Evolutionary conservation across 306 rosid genomes (phyloP), one percentile per base, ranked within the genome.

Genomic region (Alnus rubra): DNA sequence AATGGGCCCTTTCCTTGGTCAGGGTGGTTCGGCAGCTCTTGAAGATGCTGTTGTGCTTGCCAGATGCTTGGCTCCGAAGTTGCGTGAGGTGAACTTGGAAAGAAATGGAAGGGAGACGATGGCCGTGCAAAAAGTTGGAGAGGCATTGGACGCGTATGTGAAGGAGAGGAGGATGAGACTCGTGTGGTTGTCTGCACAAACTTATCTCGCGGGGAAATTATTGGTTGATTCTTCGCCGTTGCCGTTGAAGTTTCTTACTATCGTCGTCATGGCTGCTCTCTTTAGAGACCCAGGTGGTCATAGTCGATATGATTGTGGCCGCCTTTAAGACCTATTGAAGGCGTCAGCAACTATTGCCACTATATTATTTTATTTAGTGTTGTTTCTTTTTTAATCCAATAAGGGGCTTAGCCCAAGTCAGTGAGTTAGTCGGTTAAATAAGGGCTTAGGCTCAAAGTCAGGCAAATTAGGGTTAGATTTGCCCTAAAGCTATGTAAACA

Each of bases 1-100:
- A n/a, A 86, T 86, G 56, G 91, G 93, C 2, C 96, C 96, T 15
- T 91, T 91, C 65, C 74, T 86, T 56, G 93, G 88, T 35, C 96
- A 91, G 3, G 92, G 95, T 60, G 91, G 92, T 58, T 84, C 96
- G 0, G 83, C 89, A 0, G 85, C 82, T 16, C 31, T 91, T 9
- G 91, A 91, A 86, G 93, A 91, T 58, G 91, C 91, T 0, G 33
- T 89, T 28, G 90, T 87, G 33, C 83, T 88, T 5, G 91, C 91
- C 1, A 84, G 90, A 51, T 80, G 87, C 74, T 23, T 89, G 31
- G 76, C 91, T 1, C 75, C 73, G 30, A 85, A 78, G 49, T 19
- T 70, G 74, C 7, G 82, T 30, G 76, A 67, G 7, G 11, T 56
- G 2, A 5, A 52, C 23, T 14, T 48, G 2, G 63, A 71, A 0